Percentiles rank a stretch among this genome's conserved stretches.
Evolutionary conservation across 1,284 basidiomycete genomes (phyloP).

Genomic region (Cutaneotrichosporon cutaneum): DNA sequence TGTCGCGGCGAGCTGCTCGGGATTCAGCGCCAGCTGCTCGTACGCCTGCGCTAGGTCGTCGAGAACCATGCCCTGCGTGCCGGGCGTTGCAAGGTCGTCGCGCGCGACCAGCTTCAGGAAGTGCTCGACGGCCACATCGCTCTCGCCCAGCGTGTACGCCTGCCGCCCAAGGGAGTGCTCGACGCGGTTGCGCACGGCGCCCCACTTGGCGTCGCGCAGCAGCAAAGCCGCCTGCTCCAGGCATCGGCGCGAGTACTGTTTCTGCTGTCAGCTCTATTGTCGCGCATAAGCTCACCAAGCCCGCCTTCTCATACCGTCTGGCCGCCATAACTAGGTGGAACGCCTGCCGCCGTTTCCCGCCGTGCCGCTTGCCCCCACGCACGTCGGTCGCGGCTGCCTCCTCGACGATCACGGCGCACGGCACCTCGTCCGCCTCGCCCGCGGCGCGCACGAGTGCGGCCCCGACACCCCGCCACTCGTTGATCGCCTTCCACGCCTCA

Average conservation of each 20-base stretch:
- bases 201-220: constrained; percentile 52
- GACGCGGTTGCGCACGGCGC: constrained; percentile 53
- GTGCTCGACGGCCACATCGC: constrained; percentile 54
- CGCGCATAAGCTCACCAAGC: constrained; percentile 48
- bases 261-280: constrained; percentile 37
- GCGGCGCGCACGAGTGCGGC: constrained; percentile 47
- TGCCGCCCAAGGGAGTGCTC: constrained; percentile 57
- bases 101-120: constrained; percentile 52
- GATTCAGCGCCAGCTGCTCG: constrained; percentile 46
- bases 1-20: constrained; percentile 34
- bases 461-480: constrained; percentile 49
- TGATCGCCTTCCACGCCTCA: constrained; percentile 49
- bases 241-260: constrained; percentile 53
- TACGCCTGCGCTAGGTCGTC: constrained; percentile 56
- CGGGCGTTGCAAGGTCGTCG: constrained; percentile 37
- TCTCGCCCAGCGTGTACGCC: constrained; percentile 57
- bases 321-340: constrained; percentile 57
- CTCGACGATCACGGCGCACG: constrained; percentile 57
- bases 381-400: constrained; percentile 56
- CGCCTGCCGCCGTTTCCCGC: constrained; percentile 52
- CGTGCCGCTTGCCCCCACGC: constrained; percentile 37
- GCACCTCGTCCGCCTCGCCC: constrained; percentile 56
- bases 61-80: constrained; percentile 51
- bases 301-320: constrained; percentile 57
- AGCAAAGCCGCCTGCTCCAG: constrained; percentile 50